Base-by-base conservation (phyloP, 2,329 filamentous ascomycete species). In the Ophiostoma sp. region DNA sequence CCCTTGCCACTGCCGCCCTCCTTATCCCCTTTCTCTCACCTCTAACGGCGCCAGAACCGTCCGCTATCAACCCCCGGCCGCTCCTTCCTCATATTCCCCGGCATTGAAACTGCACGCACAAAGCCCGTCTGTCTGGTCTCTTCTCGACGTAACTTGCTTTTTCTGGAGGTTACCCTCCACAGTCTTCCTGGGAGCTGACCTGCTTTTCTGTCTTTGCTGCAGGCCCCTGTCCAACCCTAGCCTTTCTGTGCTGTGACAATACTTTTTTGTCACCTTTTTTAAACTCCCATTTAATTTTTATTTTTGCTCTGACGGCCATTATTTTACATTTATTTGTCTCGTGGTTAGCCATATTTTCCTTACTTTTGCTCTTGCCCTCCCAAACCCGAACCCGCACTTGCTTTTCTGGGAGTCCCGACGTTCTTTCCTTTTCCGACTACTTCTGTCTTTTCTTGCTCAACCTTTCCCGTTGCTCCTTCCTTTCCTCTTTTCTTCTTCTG, bases 161-260 rank as follows among this genome's bases (percentile, higher is more conserved):
- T 50, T 31, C 42, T 48, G 42, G 42, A 68, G 39, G n/a, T 31
- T 19, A 19, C 64, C 50, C 52, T 45, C 22, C 33, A 15, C 50
- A 33, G 19, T 25, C 15, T 17, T 25, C 12, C 45, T 36, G 28
- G 25, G 28, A 69, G 48, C 28, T n/a, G 64, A 68, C 64, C 19
- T 52, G 28, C 42, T 31, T 48, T n/a, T 48, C 36, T 48, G 39
- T 45, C 64, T 50, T 31, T 68, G 22, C 61, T 68, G 64, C 64
- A 68, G 48, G 42, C 42, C 63, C 61, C 61, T 66, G 59, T 66
- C 61, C 36, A 66, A 45, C 36, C 61, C 61, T 66, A 28, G 61
- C 36, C 22, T 42, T 66, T 45, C 15, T 42, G 12, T 45, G 36
- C 36, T 22, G 61, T 22, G 28, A 17, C 39, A 9, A 8, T 19